Percentiles rank a stretch among this genome's conserved stretches.
Conservation (phyloP, 176 grass and related monocot species). For the Dendrocalamus sinicus region DNA sequence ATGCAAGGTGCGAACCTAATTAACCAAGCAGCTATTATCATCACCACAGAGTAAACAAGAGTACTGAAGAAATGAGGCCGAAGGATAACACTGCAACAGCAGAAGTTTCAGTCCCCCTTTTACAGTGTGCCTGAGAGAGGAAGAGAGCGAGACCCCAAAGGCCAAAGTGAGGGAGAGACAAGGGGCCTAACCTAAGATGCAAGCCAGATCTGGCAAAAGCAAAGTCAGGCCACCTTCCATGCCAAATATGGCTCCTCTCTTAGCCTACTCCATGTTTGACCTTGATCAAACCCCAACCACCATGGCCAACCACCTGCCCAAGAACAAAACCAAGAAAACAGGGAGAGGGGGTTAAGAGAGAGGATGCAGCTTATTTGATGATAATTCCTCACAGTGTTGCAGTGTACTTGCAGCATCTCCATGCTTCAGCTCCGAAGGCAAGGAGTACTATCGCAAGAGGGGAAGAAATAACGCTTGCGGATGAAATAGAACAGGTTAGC, state of each 20-base stretch:
- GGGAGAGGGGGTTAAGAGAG: conserved; percentile 9
- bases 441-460: conserved; percentile 36
- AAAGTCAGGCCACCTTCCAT: conserved; percentile 39
- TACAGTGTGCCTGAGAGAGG: conserved; percentile 10
- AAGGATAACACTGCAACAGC: conserved; percentile 19
- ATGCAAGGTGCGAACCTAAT: conserved; percentile 16
- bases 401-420: conserved; percentile 47
- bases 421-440: conserved; percentile 55
- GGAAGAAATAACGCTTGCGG: conserved; percentile 35
- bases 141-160: conserved; percentile 1
- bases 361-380: conserved; percentile 15
- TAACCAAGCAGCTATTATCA: neutral
- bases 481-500: conserved; percentile 44
- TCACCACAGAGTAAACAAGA: neutral
- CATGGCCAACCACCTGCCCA: neutral
- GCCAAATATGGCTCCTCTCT: conserved; percentile 50
- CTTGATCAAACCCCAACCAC: conserved; percentile 53
- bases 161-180: neutral
- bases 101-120: conserved; percentile 34
- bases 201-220: conserved; percentile 48
- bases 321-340: conserved; percentile 31
- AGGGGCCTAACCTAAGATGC: conserved; percentile 39
- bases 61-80: conserved; percentile 8
- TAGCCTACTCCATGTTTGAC: conserved; percentile 49
- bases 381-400: conserved; percentile 40